Evolutionary conservation across 2,329 filamentous ascomycete species (phyloP), one percentile per base, ranked within the genome.

Genomic region (Pezicula radicicola): DNA sequence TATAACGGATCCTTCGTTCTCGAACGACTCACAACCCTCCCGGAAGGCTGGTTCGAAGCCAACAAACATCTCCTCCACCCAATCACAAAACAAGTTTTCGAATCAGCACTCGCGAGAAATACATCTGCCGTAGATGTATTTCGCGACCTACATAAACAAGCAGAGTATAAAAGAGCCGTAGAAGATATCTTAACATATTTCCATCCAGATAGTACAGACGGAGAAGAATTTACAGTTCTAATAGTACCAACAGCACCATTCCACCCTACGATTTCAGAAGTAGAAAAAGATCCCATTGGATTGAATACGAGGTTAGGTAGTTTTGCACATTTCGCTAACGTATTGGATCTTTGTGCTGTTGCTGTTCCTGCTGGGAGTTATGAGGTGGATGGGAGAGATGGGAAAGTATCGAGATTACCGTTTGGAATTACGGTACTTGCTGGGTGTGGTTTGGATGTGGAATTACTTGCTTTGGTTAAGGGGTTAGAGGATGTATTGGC

Each of bases 271-370:
- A 75, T 81, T 15, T 63, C 70, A 37, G 74, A 79, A 54, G 74
- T 81, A 51, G 68, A 75, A 10, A 67, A 66, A 13, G 76, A 81
- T 59, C 78, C 78, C 0, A 68, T 82, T 45, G 66, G 60, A 13
- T 70, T 74, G 53, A 81, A 81, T 54, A 72, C 71, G 25, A 67
- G 68, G 18, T 56, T 78, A n/a, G 75, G 76, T 9, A 36, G 67
- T 37, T 81, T 80, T 59, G 76, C 77, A 1, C 78, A 81, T 57
- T 80, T 75, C 60, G 79, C 69, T 3, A 83, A 83, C 60, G 75
- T 82, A 18, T 64, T 82, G 27, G 79, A 83, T 64, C 63, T 81
- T 28, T 74, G 72, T 52, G 75, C 68, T 7, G 55, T 77, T 35
- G 69, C 68, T 39, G 28, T 65, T 9, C 56, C 60, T 9, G 62